Conservation (phyloP, 345 rosid genomes). For the Gynandropsis gynandra region DNA sequence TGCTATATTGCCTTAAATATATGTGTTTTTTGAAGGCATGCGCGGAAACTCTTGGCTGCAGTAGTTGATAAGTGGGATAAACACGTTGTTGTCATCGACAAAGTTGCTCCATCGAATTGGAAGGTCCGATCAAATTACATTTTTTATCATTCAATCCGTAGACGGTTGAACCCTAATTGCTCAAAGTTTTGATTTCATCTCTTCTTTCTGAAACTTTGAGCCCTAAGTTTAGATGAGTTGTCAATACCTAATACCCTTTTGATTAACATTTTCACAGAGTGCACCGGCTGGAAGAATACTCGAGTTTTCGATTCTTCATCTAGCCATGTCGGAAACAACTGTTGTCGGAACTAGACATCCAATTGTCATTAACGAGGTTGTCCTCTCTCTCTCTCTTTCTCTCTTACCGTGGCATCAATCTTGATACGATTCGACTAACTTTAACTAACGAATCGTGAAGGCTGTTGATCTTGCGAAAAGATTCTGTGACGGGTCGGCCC, state of each 20-base stretch:
- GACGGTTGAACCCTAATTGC: not conserved
- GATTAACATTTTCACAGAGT: conserved; percentile 38
- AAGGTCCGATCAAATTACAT: conserved; percentile 42
- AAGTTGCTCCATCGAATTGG: conserved; percentile 74
- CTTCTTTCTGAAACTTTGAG: conserved; percentile 1
- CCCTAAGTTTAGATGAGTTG: not conserved
- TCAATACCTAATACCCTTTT: conserved; percentile 6
- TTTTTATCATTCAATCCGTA: conserved; percentile 6
- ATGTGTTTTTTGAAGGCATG: conserved; percentile 46
- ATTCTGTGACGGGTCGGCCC: conserved; percentile 93
- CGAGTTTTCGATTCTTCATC: conserved; percentile 82
- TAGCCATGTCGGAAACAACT: conserved; percentile 90
- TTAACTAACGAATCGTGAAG: conserved; percentile 31
- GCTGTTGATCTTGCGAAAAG: conserved; percentile 96
- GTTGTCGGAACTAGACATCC: conserved; percentile 81
- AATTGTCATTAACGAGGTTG: conserved; percentile 91
- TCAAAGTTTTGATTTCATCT: conserved; percentile 5
- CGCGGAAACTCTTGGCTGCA: conserved; percentile 89
- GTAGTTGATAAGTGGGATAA: conserved; percentile 76
- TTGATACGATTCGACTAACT: conserved; percentile 14
- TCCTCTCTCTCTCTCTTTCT: not conserved
- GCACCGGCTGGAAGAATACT: conserved; percentile 80
- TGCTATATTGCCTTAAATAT: too few species aligned
- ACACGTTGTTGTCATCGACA: conserved; percentile 66
- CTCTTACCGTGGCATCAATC: conserved; percentile 6